Evolutionary conservation across 1,284 basidiomycete genomes (phyloP).

Genomic region (Hemileia vastatrix): DNA sequence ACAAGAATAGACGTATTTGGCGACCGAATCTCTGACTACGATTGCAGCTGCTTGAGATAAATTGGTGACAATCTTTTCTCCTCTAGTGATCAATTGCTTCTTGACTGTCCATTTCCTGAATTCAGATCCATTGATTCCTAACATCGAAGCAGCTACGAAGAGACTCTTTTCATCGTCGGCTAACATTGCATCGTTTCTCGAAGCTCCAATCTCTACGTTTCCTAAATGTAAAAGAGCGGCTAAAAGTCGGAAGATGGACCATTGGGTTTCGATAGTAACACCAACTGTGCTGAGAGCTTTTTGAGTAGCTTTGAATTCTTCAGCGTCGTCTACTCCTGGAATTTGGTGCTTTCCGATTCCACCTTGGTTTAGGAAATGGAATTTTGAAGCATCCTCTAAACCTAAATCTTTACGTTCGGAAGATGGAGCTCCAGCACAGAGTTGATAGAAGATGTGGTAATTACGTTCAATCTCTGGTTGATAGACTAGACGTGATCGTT

Average conservation of each 20-base stretch:
- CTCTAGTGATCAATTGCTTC: constrained; percentile 40
- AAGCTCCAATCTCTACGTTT: constrained; percentile 38
- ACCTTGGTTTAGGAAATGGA: constrained; percentile 42
- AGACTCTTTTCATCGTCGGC: constrained; percentile 39
- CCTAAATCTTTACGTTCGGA: constrained; percentile 39
- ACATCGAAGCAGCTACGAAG: constrained; percentile 37
- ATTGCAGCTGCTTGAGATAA: constrained; percentile 38
- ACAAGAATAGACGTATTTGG: constrained; percentile 44
- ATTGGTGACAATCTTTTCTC: constrained; percentile 42
- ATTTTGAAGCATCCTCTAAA: constrained; percentile 36
- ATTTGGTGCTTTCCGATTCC: constrained; percentile 34
- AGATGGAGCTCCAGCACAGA: constrained; percentile 41
- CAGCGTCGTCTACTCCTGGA: constrained; percentile 39
- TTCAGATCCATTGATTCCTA: constrained; percentile 39
- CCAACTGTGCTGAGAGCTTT: constrained; percentile 41
- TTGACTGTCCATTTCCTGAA: constrained; percentile 44
- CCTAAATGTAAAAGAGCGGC: constrained; percentile 42
- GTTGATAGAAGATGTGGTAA: constrained; percentile 45
- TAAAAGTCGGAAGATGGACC: constrained; percentile 41
- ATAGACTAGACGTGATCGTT: constrained; percentile 41
- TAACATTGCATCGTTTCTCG: constrained; percentile 38
- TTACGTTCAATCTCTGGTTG: constrained; percentile 43
- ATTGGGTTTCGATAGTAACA: constrained; percentile 38
- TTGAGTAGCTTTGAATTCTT: constrained; percentile 40
- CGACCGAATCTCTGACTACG: constrained; percentile 42